A percentile compares a stretch with the other conserved stretches of the same genome.
These are phyloP conservation scores for Zygosaccharomyces kombuchaensis DNA, from an alignment of 805 yeast species.

Conservation along the genomic window DNA sequence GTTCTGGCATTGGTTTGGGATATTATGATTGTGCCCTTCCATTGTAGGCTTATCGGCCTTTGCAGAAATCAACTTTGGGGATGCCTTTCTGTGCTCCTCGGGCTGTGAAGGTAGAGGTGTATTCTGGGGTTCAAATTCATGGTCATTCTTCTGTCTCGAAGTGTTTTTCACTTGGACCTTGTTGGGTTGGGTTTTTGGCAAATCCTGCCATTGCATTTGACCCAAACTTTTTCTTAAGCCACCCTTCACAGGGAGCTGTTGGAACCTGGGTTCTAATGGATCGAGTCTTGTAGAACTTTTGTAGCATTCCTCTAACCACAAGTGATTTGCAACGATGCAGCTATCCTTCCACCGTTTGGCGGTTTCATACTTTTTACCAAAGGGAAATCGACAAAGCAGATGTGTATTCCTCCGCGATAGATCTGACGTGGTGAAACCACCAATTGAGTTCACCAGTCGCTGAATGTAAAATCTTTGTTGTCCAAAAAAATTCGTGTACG, in stretches of 20 bases:
- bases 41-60: background rate
- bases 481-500: conserved; percentile 80
- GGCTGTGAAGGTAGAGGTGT: background rate
- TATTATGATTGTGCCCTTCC: background rate
- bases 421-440: conserved; percentile 70
- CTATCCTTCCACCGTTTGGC: conserved; percentile 58
- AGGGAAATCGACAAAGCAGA: conserved; percentile 60
- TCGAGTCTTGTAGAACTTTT: conserved; percentile 18
- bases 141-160: background rate
- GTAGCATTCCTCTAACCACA: conserved; percentile 84
- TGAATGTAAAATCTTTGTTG: conserved; percentile 74
- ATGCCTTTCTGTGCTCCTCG: background rate
- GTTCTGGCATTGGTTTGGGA: background rate
- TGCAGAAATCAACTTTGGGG: background rate
- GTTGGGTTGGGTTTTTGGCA: background rate
- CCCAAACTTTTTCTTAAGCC: conserved; percentile 15
- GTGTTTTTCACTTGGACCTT: background rate
- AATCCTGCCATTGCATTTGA: conserved; percentile 6
- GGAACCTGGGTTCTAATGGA: conserved; percentile 9
- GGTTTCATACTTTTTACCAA: conserved; percentile 72
- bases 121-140: background rate
- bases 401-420: conserved; percentile 64
- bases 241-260: conserved; percentile 12
- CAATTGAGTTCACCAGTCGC: conserved; percentile 57
- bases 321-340: conserved; percentile 54